Base-by-base conservation (phyloP, 176 grass and related monocot genomes). In the Oryza rufipogon region DNA sequence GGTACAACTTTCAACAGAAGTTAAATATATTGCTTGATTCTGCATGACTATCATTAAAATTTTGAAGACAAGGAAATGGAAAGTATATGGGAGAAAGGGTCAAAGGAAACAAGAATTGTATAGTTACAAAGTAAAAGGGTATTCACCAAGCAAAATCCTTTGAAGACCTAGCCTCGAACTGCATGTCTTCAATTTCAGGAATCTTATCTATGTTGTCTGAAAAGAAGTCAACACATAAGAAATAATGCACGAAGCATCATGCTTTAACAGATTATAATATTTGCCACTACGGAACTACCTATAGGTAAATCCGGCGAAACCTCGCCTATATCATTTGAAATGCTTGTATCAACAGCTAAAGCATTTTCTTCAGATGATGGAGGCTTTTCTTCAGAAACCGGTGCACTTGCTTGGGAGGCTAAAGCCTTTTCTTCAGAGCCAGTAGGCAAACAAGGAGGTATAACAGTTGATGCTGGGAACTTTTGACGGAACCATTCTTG, bases 121-220 rank as follows among this genome's bases (percentile, higher is more conserved):
- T 48, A 69, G 61, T 58, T 56, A 23, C 58, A 63, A 63, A 66
- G 73, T 82, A 87, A 64, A 87, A 83, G 70, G 23, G 46, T 77
- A 4, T n/a, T 70, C 86, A 99, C 97, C 97, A 99, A 66, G 97
- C 97, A 41, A 63, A 86, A 86, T 99, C 97, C 76, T 79, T 95
- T 77, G 84, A 68, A 77, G 97, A 99, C 76, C 80, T 99, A 49
- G 97, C 97, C 79, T 99, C 97, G 89, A 99, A 99, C 77, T 96
- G 84, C 86, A 99, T 30, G 20, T 92, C 73, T 67, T 71, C 81
- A 81, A 68, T 49, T 23, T 92, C 88, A 78, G 90, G 79, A 84
- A 83, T 17, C 76, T 79, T 92, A 79, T 92, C 88, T 83, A 10
- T 86, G 69, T 48, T 51, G 61, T 76, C 90, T 92, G 76, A 84